A percentile compares a stretch with the other conserved stretches of the same genome.
phyloP scores from a whole-genome alignment of 345 rosid species.

The Anastatica hierochuntica region DNA sequence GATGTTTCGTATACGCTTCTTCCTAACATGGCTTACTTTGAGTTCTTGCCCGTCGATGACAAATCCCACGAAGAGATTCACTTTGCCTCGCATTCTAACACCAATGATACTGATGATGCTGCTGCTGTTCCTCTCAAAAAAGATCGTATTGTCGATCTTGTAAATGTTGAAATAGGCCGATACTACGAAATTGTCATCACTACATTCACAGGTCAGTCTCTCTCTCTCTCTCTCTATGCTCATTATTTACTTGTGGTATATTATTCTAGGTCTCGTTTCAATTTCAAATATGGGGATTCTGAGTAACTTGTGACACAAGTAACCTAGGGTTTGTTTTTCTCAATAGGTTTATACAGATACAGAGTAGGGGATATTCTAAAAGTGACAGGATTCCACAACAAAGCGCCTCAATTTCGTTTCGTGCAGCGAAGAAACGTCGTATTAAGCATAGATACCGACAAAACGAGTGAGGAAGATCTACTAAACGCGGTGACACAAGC shows the following conservation, averaged over 20 bases:
- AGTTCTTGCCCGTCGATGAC: conserved; percentile 66
- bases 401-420: conserved; percentile 80
- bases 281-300: background rate
- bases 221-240: too few relatives aligned
- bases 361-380: conserved; percentile 85
- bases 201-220: conserved; percentile 62
- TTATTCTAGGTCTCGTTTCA: background rate
- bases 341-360: conserved; percentile 67
- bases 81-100: conserved; percentile 26
- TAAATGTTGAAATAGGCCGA: conserved; percentile 55
- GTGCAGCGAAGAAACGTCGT: conserved; percentile 75
- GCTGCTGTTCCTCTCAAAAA: conserved; percentile 37
- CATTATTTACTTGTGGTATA: background rate
- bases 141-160: conserved; percentile 52
- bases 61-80: conserved; percentile 29
- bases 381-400: conserved; percentile 75
- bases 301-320: conserved; percentile 13
- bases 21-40: conserved; percentile 90
- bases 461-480: conserved; percentile 86
- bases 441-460: conserved; percentile 78
- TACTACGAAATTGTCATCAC: conserved; percentile 84
- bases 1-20: conserved; percentile 89
- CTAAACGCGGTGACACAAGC: conserved; percentile 71
- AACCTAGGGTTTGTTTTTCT: background rate
- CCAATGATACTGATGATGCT: conserved; percentile 34